phyloP scores from a whole-genome alignment of 306 rosid species.

The Glycine tomentella region DNA sequence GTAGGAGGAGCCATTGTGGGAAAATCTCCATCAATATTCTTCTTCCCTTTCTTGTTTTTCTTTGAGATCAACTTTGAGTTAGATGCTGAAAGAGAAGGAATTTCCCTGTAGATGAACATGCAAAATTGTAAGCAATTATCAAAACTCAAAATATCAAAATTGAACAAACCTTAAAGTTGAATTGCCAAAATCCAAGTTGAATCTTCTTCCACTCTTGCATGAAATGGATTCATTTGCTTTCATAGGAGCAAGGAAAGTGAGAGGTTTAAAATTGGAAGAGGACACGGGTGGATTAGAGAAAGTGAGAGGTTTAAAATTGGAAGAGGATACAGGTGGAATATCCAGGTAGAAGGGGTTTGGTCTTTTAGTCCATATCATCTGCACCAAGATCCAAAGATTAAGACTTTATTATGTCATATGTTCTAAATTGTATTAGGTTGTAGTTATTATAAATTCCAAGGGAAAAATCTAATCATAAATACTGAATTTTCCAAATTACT shows the following conservation, averaged over 20 bases:
- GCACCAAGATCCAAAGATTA: too few species aligned
- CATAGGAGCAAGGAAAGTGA: not conserved
- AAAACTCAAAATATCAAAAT: not conserved
- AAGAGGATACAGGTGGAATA: too few species aligned
- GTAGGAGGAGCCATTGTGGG: not conserved
- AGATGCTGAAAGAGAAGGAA: constrained; percentile 3
- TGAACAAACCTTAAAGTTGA: constrained; percentile 10
- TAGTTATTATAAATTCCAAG: too few species aligned
- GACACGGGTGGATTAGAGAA: not conserved
- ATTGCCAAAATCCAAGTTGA: constrained; percentile 16
- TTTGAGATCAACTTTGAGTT: not conserved
- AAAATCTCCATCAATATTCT: not conserved
- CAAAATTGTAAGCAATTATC: not conserved
- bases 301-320: too few species aligned
- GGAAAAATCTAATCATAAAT: too few species aligned
- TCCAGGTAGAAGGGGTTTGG: too few species aligned
- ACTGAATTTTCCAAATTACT: too few species aligned
- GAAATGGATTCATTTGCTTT: not conserved
- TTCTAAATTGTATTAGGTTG: too few species aligned
- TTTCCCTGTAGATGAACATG: not conserved
- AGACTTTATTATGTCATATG: too few species aligned
- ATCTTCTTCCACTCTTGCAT: not conserved
- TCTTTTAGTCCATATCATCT: too few species aligned
- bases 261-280: not conserved
- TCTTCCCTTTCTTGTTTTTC: not conserved